Base-by-base conservation (phyloP, 331 rosid genomes). In the Quercus tomentella region DNA sequence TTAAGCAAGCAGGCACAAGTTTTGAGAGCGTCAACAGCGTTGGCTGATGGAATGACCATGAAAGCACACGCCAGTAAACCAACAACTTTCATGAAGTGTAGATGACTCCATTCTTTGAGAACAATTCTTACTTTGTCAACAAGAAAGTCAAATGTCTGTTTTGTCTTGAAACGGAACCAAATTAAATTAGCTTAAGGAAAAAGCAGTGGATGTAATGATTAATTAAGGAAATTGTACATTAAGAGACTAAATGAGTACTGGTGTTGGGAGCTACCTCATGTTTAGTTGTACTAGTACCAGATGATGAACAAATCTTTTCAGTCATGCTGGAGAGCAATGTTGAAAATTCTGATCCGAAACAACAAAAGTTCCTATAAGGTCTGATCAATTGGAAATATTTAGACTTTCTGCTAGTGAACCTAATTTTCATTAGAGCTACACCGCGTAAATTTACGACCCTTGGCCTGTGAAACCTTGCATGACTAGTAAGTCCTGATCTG, bases 1-100 rank as follows among this genome's bases (percentile, higher is more conserved):
- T 91, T 93, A 56, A 95, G 84, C 79, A 95, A 93, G 88, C 99
- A 95, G 70, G 97, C 35, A 84, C 99, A 95, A 78, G 97, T 91
- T 90, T 93, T 95, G 78, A 95, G 94, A 77, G 99, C 96, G 75
- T 95, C 99, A 31, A 88, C 92, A 67, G 97, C 99, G 67, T 86
- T 72, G 74, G 97, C 97, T 14, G 99, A 88, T 37, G 99, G 99
- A 67, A 81, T 52, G 82, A 91, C 65, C 85, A 93, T 80, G 62
- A 91, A 80, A 52, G 88, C 52, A 76, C 88, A 90, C 33, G 86
- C 80, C 86, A 95, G 56, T n/a, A 93, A 70, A 69, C 86, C 88
- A 51, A 85, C 78, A 18, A 91, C 60, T 76, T 82, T 78, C 86
- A 89, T 43, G 5, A 82, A 35, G 55, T 84, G 89, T 71, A 69